phyloP scores from a whole-genome alignment of 2,329 filamentous ascomycete genomes.

The Bimuria novae-zelandiae region DNA sequence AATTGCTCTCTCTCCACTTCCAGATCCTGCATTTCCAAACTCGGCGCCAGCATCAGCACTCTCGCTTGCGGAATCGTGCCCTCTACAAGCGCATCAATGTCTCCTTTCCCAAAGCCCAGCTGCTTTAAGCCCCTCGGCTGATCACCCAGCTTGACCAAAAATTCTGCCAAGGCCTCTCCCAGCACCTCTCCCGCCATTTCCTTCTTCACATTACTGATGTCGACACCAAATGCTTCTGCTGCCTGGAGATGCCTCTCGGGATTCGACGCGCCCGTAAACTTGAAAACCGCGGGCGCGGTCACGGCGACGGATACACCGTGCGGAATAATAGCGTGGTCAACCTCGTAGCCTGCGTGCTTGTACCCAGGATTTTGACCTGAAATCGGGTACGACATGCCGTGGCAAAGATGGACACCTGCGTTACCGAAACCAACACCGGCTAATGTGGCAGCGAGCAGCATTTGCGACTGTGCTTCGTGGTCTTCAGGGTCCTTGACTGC shows the following conservation, averaged over 20 bases:
- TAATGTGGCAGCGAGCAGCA: constrained; percentile 91
- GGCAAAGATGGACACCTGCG: constrained; percentile 88
- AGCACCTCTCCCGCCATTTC: constrained; percentile 90
- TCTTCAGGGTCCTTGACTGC: constrained; percentile 88
- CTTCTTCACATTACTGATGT: constrained; percentile 82
- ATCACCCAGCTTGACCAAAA: constrained; percentile 82
- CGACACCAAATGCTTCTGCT: constrained; percentile 88
- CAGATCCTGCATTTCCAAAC: constrained; percentile 58
- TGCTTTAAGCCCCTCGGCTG: constrained; percentile 86
- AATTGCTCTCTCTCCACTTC: constrained; percentile 56
- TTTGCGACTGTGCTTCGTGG: constrained; percentile 88
- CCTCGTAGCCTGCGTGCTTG: constrained; percentile 82
- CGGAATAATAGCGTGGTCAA: constrained; percentile 80
- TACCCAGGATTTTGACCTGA: constrained; percentile 94
- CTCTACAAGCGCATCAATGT: constrained; percentile 86
- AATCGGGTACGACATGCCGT: constrained; percentile 97
- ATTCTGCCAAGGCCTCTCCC: constrained; percentile 78
- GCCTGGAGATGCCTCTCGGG: constrained; percentile 89
- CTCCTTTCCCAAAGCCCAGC: constrained; percentile 74
- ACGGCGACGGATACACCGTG: constrained; percentile 96
- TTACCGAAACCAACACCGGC: constrained; percentile 98
- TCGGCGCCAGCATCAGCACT: constrained; percentile 90
- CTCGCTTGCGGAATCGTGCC: constrained; percentile 91
- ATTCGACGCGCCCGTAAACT: constrained; percentile 88
- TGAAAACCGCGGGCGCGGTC: constrained; percentile 90